A percentile compares a stretch with the other conserved stretches of the same genome.
phyloP scores from a whole-genome alignment of 179 eudicot species.

The Corrigiola litoralis region DNA sequence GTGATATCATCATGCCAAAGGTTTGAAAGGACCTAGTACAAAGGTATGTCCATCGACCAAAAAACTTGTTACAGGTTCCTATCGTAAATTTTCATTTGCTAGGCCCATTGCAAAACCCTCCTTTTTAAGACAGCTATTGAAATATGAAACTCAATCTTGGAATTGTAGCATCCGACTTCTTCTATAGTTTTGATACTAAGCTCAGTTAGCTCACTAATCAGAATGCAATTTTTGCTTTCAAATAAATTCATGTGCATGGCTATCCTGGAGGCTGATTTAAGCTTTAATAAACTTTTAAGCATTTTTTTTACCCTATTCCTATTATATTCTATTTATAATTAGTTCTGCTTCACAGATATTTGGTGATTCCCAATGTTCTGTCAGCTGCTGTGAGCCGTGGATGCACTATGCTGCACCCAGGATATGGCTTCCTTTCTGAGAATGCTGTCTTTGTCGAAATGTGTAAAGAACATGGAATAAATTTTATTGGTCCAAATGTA shows the following conservation, averaged over 20 bases:
- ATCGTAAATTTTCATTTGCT: too few species aligned
- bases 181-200: too few species aligned
- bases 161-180: too few species aligned
- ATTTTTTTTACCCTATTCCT: slow-evolving; percentile 2
- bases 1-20: too few species aligned
- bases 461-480: slow-evolving; percentile 92
- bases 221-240: too few species aligned
- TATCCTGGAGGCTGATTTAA: neutral
- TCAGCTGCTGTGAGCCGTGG: slow-evolving; percentile 91
- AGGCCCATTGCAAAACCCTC: too few species aligned
- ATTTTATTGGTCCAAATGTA: slow-evolving; percentile 97
- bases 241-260: neutral
- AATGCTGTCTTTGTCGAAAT: slow-evolving; percentile 95
- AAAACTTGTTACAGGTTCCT: too few species aligned
- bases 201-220: too few species aligned
- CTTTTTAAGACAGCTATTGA: too few species aligned
- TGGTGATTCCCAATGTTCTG: slow-evolving; percentile 85
- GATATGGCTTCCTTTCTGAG: slow-evolving; percentile 97
- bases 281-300: neutral
- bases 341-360: slow-evolving; percentile 48
- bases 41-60: too few species aligned
- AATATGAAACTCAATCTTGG: too few species aligned
- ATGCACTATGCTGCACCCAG: slow-evolving; percentile 98
- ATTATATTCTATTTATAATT: neutral
- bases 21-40: too few species aligned